Evolutionary conservation across 2,329 filamentous ascomycete species (phyloP).

Genomic region (Tolypocladium tropicale): DNA sequence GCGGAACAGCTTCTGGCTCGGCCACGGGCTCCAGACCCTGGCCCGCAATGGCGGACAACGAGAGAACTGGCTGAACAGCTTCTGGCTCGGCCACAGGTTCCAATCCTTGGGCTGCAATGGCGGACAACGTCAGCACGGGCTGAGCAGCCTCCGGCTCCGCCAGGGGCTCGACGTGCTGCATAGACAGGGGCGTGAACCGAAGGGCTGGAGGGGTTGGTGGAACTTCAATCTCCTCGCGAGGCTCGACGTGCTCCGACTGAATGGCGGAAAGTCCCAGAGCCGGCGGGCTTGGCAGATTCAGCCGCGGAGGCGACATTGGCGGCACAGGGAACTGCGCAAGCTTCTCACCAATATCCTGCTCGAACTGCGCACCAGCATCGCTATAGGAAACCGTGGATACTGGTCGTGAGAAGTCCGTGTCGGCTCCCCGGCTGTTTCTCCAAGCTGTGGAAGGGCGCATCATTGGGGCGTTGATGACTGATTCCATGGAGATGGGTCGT

Average conservation of each 20-base stretch:
- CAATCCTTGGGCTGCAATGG: conserved; percentile 12
- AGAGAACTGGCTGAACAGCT: conserved; percentile 13
- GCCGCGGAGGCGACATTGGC: conserved; percentile 28
- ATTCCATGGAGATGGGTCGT: conserved; percentile 32
- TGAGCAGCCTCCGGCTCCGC: conserved; percentile 10
- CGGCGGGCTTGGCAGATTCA: conserved; percentile 19
- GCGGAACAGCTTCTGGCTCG: conserved; percentile 10
- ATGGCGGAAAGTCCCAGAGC: conserved; percentile 34
- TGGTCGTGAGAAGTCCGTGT: conserved; percentile 25
- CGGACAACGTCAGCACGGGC: conserved; percentile 14
- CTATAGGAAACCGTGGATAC: conserved; percentile 40
- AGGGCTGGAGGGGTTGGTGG: conserved; percentile 19
- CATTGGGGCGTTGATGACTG: conserved; percentile 22
- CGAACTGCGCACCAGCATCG: conserved; percentile 41
- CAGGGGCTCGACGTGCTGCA: conserved; percentile 33
- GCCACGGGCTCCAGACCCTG: conserved; percentile 19
- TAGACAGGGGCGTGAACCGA: conserved; percentile 14
- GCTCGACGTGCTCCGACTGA: conserved; percentile 33
- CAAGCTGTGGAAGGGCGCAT: conserved; percentile 14
- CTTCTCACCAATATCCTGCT: conserved; percentile 38
- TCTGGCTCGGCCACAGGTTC: conserved; percentile 18
- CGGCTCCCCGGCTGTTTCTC: conserved; percentile 13
- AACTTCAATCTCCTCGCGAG: conserved; percentile 24
- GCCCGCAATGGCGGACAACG: conserved; percentile 17
- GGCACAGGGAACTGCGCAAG: conserved; percentile 45